Evolutionary conservation across 441 rosid species (phyloP), one percentile per base, ranked within the genome.

Genomic region (Populus trichocarpa): DNA sequence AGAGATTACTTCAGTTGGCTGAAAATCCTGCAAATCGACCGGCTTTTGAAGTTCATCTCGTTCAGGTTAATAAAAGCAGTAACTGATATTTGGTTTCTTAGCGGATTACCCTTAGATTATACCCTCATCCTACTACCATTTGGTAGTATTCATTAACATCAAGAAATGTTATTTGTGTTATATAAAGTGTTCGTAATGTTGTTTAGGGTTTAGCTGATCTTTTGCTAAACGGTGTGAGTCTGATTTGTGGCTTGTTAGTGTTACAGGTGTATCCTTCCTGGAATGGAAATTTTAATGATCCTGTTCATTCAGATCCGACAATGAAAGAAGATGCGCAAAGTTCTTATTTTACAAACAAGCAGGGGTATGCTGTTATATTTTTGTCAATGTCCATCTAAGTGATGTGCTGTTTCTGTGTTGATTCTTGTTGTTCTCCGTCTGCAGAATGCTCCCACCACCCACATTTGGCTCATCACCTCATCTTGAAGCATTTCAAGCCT

Each of bases 401-500:
- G 61, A 30, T 78, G 25, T 59, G 53, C 38, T 67, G 64, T 28
- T 70, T 77, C 28, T 65, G 40, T 85, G 30, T 80, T 59, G 22
- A 64, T 8, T 69, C 4, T 61, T 81, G 40, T 67, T 78, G 80
- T 25, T 83, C 23, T 81, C 14, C 40, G 65, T 72, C 32, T 83
- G 68, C 85, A 94, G 96, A 59, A 78, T 83, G 77, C 98, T 89
- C 82, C 92, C 95, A 26, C 99, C 97, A 35, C 97, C 98, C 32
- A 91, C 98, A 40, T 96, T 93, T 87, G 98, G 98, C 78, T 92
- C 98, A 84, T 87, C 94, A 18, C 88, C 95, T 20, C 88, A 88
- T 88, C 87, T 91, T 20, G 98, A 89, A 80, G 90, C 91, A 28
- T 82, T 84, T 53, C 91, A 85, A 67, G 80, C 87, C 40, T 79